phyloP scores from a whole-genome alignment of 139 green algal genomes.

The Mesostigma viride region DNA sequence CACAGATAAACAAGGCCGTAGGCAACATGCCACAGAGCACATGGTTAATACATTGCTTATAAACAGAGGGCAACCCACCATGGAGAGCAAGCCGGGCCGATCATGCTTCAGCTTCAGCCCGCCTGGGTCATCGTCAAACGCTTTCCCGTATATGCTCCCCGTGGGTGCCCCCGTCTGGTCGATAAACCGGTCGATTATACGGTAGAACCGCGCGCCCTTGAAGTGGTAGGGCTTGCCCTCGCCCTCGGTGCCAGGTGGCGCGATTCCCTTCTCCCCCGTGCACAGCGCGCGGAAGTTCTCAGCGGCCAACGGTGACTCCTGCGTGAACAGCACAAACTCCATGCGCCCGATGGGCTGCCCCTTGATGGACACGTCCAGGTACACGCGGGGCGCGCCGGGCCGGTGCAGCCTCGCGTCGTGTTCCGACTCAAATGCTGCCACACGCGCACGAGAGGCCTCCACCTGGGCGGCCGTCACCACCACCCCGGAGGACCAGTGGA shows the following conservation, averaged over 20 bases:
- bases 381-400: too few species aligned
- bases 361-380: constrained; percentile 39
- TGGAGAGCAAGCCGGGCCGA: not conserved
- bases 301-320: constrained; percentile 14
- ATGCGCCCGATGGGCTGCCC: constrained; percentile 40
- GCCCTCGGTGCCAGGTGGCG: not conserved
- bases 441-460: too few species aligned
- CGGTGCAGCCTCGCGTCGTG: too few species aligned
- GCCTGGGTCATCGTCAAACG: constrained; percentile 20
- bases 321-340: constrained; percentile 44
- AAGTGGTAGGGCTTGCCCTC: constrained; percentile 2
- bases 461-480: too few species aligned
- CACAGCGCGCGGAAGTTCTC: constrained; percentile 28
- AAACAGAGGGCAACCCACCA: too few species aligned
- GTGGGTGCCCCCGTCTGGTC: constrained; percentile 17
- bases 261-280: constrained; percentile 6
- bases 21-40: too few species aligned
- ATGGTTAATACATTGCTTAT: too few species aligned
- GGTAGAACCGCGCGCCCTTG: constrained; percentile 16
- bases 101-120: constrained; percentile 19
- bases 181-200: constrained; percentile 27
- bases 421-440: too few species aligned
- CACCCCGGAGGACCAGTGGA: too few species aligned
- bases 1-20: too few species aligned
- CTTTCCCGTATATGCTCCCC: not conserved